Conservation (phyloP, 2,329 filamentous ascomycete species). For the Verruconis gallopava region DNA sequence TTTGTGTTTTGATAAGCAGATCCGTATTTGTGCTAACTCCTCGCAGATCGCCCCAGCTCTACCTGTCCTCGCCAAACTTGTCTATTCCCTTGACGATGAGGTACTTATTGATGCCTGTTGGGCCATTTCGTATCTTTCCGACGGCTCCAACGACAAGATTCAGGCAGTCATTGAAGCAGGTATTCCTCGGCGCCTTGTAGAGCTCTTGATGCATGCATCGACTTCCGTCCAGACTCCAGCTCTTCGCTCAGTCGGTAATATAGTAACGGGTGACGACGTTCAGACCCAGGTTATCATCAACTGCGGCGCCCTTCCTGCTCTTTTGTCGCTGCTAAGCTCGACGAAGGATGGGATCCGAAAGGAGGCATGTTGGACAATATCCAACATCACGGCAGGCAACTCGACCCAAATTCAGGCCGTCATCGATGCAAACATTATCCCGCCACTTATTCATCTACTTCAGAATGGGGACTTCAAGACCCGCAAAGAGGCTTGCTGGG, state of each 20-base stretch:
- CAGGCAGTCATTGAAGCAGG: constrained; percentile 97
- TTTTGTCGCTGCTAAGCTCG: constrained; percentile 88
- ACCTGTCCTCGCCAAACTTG: constrained; percentile 88
- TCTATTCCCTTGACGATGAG: constrained; percentile 96
- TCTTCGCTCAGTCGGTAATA: constrained; percentile 93
- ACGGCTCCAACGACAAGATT: constrained; percentile 98
- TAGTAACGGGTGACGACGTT: constrained; percentile 95
- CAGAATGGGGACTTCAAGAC: constrained; percentile 98
- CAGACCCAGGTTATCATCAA: constrained; percentile 99
- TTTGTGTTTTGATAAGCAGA: constrained; percentile 36
- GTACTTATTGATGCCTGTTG: constrained; percentile 98
- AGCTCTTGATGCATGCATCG: constrained; percentile 94
- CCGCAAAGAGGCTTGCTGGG: constrained; percentile 98
- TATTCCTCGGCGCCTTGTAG: constrained; percentile 88
- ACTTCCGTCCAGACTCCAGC: constrained; percentile 97
- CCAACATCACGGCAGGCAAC: constrained; percentile 97
- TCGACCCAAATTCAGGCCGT: constrained; percentile 95
- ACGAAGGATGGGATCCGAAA: constrained; percentile 98
- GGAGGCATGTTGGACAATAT: constrained; percentile 99
- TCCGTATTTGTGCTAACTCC: constrained; percentile 11
- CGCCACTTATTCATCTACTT: constrained; percentile 87
- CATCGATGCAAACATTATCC: constrained; percentile 93
- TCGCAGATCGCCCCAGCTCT: constrained; percentile 81
- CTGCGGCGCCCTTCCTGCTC: constrained; percentile 80
- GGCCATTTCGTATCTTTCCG: constrained; percentile 97